phyloP scores from a whole-genome alignment of 352 stramenopile species.

The Salisapilia sapeloensis region DNA sequence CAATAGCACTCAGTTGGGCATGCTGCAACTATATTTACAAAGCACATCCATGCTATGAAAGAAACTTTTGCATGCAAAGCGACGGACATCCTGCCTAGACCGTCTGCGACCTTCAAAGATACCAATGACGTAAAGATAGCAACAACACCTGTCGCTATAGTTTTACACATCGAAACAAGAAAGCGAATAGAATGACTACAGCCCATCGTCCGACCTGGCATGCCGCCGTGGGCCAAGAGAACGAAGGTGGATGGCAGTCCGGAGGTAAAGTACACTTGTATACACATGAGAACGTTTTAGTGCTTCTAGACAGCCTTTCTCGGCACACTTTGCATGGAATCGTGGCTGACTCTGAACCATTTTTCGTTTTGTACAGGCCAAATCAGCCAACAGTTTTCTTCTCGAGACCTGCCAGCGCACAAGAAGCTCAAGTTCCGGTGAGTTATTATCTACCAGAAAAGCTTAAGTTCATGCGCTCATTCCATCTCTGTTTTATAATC shows the following conservation, averaged over 20 bases:
- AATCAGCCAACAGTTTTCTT: conserved; percentile 64
- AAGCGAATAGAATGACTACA: conserved; percentile 45
- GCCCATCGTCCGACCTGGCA: conserved; percentile 75
- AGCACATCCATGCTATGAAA: too few relatives aligned
- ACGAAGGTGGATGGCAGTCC: conserved; percentile 72
- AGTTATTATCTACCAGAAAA: background rate
- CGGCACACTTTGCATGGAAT: background rate
- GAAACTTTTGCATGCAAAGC: too few relatives aligned
- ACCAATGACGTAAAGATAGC: too few relatives aligned
- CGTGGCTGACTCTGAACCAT: background rate
- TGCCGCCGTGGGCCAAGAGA: conserved; percentile 70
- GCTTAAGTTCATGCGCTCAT: background rate
- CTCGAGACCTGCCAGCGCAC: conserved; percentile 64
- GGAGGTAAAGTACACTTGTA: conserved; percentile 17
- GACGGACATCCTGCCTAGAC: too few relatives aligned
- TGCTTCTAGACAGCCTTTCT: background rate
- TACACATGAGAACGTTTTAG: background rate
- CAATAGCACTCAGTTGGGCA: conserved; percentile 45
- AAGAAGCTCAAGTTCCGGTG: conserved; percentile 72
- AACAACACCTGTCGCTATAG: too few relatives aligned
- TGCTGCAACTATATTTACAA: too few relatives aligned
- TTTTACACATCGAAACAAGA: conserved; percentile 1
- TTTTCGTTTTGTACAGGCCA: conserved; percentile 17
- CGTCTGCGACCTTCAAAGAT: too few relatives aligned
- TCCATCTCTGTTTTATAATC: conserved; percentile 1